These are phyloP conservation scores for Talaromyces rugulosus DNA, from an alignment of 2,329 filamentous ascomycete genomes.

Conservation along the genomic window DNA sequence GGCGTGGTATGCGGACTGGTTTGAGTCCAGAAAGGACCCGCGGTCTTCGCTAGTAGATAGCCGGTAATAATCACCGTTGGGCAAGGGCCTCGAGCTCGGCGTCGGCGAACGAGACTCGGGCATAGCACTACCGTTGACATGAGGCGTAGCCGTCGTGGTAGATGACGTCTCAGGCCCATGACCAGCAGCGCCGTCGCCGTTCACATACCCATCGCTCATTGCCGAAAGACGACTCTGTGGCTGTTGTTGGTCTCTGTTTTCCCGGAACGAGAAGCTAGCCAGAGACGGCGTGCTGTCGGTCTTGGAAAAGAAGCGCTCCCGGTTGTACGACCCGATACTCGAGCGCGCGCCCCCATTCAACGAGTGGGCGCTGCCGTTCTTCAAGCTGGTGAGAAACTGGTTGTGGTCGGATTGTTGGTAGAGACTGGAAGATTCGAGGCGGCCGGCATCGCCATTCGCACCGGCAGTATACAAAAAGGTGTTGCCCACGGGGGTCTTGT, in stretches of 20 bases:
- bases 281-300: conserved; percentile 47
- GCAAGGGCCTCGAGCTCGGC: background rate
- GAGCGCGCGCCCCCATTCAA: conserved; percentile 53
- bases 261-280: conserved; percentile 29
- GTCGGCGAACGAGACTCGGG: conserved; percentile 6
- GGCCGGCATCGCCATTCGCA: conserved; percentile 39
- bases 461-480: conserved; percentile 46
- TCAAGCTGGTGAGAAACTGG: conserved; percentile 32
- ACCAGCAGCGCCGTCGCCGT: conserved; percentile 14
- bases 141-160: conserved; percentile 19
- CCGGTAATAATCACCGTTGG: conserved; percentile 11
- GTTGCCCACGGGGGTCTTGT: conserved; percentile 41
- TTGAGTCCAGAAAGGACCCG: conserved; percentile 20
- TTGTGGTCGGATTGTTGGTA: conserved; percentile 31
- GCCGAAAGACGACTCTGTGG: conserved; percentile 8
- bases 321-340: conserved; percentile 39
- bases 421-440: conserved; percentile 28
- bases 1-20: conserved; percentile 1
- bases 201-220: conserved; percentile 24
- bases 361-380: conserved; percentile 57
- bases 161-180: background rate
- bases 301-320: conserved; percentile 37
- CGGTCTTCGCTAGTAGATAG: conserved; percentile 27
- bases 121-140: conserved; percentile 5
- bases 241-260: conserved; percentile 17